Conservation (phyloP, 1,284 basidiomycete species). For the Erythrobasidium hasegawianum region DNA sequence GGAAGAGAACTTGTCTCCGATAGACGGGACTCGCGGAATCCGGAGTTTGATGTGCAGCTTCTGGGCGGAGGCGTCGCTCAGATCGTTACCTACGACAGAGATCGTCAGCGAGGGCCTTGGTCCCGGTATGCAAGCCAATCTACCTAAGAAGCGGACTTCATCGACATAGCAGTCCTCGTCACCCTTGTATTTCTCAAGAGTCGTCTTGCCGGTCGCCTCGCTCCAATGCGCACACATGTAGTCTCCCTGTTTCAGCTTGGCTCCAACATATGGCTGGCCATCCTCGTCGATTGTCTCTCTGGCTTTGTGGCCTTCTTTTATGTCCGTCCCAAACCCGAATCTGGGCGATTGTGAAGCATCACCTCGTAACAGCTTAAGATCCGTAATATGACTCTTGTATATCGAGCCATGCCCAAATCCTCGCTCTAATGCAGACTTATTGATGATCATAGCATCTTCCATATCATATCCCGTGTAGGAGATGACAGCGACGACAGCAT, state of each 20-base stretch:
- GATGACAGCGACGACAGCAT: slow-evolving; percentile 97
- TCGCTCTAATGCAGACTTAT: slow-evolving; percentile 97
- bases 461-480: slow-evolving; percentile 99
- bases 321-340: slow-evolving; percentile 39
- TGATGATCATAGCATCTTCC: slow-evolving; percentile 99
- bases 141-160: slow-evolving; percentile 75
- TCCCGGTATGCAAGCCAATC: slow-evolving; percentile 6
- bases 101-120: not conserved
- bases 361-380: slow-evolving; percentile 76
- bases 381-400: slow-evolving; percentile 91
- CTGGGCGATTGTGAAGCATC: slow-evolving; percentile 43
- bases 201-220: slow-evolving; percentile 76
- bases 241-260: slow-evolving; percentile 68
- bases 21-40: slow-evolving; percentile 91
- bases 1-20: slow-evolving; percentile 99
- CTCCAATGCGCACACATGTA: slow-evolving; percentile 81
- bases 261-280: slow-evolving; percentile 78
- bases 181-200: slow-evolving; percentile 92
- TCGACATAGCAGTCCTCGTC: slow-evolving; percentile 90
- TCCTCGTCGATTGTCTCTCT: slow-evolving; percentile 72
- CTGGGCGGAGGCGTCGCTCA: slow-evolving; percentile 80
- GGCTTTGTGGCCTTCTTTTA: slow-evolving; percentile 46
- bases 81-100: slow-evolving; percentile 62
- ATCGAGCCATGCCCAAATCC: slow-evolving; percentile 96
- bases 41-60: slow-evolving; percentile 92